Base-by-base conservation (phyloP, 208 protist genomes). In the Eutreptiella sp. region DNA sequence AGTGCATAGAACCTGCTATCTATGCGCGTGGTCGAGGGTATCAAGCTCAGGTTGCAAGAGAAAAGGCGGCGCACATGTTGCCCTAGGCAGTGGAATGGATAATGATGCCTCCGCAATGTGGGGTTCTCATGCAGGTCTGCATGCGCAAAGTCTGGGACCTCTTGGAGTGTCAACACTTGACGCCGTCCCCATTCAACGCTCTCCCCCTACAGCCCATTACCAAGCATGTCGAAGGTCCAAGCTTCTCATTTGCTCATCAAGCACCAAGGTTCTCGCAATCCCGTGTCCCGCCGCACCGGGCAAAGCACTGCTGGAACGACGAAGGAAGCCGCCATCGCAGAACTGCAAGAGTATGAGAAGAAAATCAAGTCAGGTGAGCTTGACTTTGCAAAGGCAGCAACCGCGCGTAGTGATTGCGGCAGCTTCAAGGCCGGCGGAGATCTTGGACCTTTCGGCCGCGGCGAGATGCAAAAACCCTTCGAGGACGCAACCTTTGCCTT, bases 381-480 rank as follows among this genome's bases (percentile, higher is more conserved):
- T 16, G 72, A 60, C 35, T 94, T 94, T 50, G 85, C 81, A 52
- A 78, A 88, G 11, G 78, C 85, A 2, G 87, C 87, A 7, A 54
- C 45, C 4, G 59, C 81, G 68, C 80, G 85, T 73, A 89, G 81
- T 64, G 89, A 94, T 72, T 94, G 89, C 69, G 76, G 81, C 33
- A 89, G 80, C 54, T 89, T 75, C 58, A 69, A 60, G 32, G 74
- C 69, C 21, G 72, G 74, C 41, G 89, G 89, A 7, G 87, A 94
- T 63, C 70, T 94, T 31, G 85, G 85, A 52, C 66, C 54, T 29
- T 94, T 94, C 63, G 82, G 79, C 11, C 79, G 72, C 0, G 89
- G 89, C 1, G 75, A 90, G 73, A 94, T 94, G 89, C 90, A 93
- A 84, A 87, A 88, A 67, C 76, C 87, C 0, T 94, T 93, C 53